Conservation (phyloP, 2,329 filamentous ascomycete genomes). For the Ascochyta lentis region DNA sequence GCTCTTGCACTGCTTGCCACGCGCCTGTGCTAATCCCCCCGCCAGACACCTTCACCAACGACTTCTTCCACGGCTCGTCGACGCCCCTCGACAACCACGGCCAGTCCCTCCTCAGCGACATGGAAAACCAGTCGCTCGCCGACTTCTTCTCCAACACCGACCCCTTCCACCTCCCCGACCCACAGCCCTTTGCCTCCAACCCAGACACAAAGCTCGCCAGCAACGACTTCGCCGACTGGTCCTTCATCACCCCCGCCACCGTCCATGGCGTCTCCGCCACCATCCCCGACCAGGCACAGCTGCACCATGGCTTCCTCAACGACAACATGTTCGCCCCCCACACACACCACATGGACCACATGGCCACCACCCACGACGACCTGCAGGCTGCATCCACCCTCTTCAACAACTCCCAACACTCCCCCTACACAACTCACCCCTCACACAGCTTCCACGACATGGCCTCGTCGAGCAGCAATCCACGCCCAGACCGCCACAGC, state of each 20-base stretch:
- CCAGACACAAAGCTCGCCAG: conserved; percentile 31
- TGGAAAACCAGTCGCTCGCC: conserved; percentile 38
- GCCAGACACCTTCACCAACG: conserved; percentile 38
- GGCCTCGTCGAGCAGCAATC: conserved; percentile 11
- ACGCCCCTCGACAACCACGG: conserved; percentile 26
- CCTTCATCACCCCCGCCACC: conserved; percentile 39
- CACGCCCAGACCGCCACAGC: conserved; percentile 6
- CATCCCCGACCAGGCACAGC: conserved; percentile 42
- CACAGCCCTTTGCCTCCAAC: conserved; percentile 18
- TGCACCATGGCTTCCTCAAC: conserved; percentile 34
- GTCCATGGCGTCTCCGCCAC: conserved; percentile 46
- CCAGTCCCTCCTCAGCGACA: conserved; percentile 42
- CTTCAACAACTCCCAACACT: conserved; percentile 42
- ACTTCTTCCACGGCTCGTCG: conserved; percentile 29
- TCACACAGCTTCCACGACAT: conserved; percentile 33
- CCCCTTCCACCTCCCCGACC: conserved; percentile 33
- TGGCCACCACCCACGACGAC: conserved; percentile 39
- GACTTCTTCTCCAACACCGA: conserved; percentile 45
- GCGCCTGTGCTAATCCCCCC: conserved; percentile 11
- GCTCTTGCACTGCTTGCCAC: not conserved
- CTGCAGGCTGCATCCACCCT: conserved; percentile 43
- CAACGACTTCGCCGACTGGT: conserved; percentile 39
- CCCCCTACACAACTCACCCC: conserved; percentile 27
- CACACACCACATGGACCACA: conserved; percentile 19
- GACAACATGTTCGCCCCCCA: conserved; percentile 27